Conservation (phyloP, 75 land plant genomes). For the Isoetes taiwanensis region DNA sequence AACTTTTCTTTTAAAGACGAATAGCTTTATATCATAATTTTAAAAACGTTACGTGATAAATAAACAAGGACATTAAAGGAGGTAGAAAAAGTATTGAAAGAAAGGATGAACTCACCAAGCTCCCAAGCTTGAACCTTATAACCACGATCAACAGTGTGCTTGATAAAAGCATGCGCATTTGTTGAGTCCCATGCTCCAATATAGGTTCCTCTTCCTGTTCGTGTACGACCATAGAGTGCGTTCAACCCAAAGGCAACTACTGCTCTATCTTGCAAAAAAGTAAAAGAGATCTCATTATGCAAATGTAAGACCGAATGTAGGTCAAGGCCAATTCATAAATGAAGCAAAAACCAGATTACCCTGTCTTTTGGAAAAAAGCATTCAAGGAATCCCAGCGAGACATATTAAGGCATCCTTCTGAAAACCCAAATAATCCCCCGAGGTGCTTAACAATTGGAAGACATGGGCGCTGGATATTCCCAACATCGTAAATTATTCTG, state of each 20-base stretch:
- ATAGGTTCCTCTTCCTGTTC: too few species aligned
- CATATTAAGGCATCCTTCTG: constrained; percentile 72
- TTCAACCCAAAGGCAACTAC: constrained; percentile 67
- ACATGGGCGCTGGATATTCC: constrained; percentile 33
- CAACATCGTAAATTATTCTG: constrained; percentile 53
- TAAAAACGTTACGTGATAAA: too few species aligned
- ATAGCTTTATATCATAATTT: not conserved
- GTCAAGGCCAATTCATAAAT: too few species aligned
- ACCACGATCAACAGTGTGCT: constrained; percentile 55
- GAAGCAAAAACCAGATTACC: too few species aligned
- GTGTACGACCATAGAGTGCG: constrained; percentile 58
- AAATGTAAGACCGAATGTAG: too few species aligned
- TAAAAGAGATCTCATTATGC: too few species aligned
- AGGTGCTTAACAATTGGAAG: constrained; percentile 27
- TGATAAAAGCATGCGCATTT: constrained; percentile 62
- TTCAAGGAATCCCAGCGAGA: constrained; percentile 72
- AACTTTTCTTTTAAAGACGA: not conserved
- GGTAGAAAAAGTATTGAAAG: too few species aligned
- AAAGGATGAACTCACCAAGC: too few species aligned
- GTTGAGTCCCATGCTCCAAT: constrained; percentile 66
- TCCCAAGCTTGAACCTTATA: constrained; percentile 78
- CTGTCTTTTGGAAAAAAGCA: constrained; percentile 44
- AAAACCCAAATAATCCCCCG: constrained; percentile 65
- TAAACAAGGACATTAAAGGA: too few species aligned
- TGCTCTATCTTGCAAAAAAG: too few species aligned